Conservation (phyloP, 805 yeast species). For the Candida dendrica region DNA sequence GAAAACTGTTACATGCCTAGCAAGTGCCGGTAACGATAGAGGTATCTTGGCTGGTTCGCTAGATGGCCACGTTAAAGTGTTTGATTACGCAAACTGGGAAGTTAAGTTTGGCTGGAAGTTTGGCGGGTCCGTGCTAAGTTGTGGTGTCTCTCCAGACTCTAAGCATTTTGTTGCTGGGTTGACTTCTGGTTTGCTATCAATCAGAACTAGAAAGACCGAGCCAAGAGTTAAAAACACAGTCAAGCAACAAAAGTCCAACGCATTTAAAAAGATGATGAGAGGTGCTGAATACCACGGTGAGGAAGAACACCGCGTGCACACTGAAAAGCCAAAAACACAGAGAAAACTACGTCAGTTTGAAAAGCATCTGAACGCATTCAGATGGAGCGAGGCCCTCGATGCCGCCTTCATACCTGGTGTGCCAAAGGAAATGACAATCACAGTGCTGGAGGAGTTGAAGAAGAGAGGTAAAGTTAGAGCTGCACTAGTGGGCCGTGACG, state of each 20-base stretch:
- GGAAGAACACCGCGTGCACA: conserved; percentile 65
- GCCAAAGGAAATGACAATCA: conserved; percentile 71
- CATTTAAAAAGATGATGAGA: conserved; percentile 75
- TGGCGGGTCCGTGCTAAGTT: conserved; percentile 84
- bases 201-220: conserved; percentile 77
- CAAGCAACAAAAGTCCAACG: conserved; percentile 45
- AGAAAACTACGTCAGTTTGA: conserved; percentile 79
- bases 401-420: conserved; percentile 75
- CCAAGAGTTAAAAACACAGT: conserved; percentile 46
- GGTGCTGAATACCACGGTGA: conserved; percentile 91
- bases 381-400: conserved; percentile 91
- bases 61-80: conserved; percentile 95
- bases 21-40: conserved; percentile 55
- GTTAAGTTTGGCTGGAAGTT: conserved; percentile 97
- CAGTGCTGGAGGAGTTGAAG: conserved; percentile 80
- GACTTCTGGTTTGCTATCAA: conserved; percentile 80
- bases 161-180: conserved; percentile 91
- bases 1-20: conserved; percentile 84
- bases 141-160: conserved; percentile 82
- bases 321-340: conserved; percentile 43
- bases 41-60: conserved; percentile 91
- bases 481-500: conserved; percentile 80
- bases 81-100: conserved; percentile 75
- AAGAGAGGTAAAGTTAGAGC: conserved; percentile 82
- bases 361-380: conserved; percentile 74